Conservation (phyloP, 2,329 filamentous ascomycete species). For the Trichoderma atrobrunneum region DNA sequence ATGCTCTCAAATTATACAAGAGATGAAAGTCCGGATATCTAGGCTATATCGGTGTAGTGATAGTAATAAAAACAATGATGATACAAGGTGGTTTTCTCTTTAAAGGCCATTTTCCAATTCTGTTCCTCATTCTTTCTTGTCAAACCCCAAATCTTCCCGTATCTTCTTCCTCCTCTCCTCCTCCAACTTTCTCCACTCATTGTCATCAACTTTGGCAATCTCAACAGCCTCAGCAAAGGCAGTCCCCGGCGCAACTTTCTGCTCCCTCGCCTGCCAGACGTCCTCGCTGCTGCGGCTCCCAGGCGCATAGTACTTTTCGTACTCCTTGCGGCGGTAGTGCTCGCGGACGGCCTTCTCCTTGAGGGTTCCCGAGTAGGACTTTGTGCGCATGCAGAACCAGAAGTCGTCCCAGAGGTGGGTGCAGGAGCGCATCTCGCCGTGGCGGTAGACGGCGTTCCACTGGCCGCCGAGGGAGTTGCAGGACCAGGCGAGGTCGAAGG, state of each 20-base stretch:
- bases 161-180: conserved; percentile 35
- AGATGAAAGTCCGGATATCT: neutral
- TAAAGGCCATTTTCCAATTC: neutral
- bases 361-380: conserved; percentile 57
- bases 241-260: conserved; percentile 51
- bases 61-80: neutral
- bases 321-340: conserved; percentile 65
- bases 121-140: conserved; percentile 21
- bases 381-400: conserved; percentile 94
- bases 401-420: conserved; percentile 88
- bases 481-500: conserved; percentile 92
- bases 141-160: conserved; percentile 33
- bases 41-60: neutral
- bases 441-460: conserved; percentile 87
- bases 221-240: conserved; percentile 45
- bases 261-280: conserved; percentile 75
- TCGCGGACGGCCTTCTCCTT: conserved; percentile 62
- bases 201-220: conserved; percentile 39
- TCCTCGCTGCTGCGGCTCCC: conserved; percentile 76
- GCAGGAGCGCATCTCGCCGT: conserved; percentile 74
- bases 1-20: neutral
- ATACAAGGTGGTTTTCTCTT: neutral
- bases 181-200: conserved; percentile 41
- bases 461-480: conserved; percentile 90
- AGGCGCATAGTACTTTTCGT: conserved; percentile 64